Conservation (phyloP, 768 basidiomycete species). For the Mycena albidolilacea region DNA sequence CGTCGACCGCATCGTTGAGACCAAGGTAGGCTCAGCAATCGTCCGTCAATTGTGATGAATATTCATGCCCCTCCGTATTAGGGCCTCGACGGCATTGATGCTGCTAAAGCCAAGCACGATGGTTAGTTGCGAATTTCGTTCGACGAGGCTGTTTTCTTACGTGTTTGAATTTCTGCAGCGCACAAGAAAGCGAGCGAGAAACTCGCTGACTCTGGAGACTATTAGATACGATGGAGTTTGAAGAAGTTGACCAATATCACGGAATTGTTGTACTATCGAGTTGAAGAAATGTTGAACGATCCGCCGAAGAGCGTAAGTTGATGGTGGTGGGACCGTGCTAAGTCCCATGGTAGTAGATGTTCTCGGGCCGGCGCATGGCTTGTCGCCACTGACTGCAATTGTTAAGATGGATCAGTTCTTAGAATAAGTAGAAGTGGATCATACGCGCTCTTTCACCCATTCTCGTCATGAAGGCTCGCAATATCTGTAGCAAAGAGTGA, state of each 20-base stretch:
- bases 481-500: too few relatives aligned
- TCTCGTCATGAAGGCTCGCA: too few relatives aligned
- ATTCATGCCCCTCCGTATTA: background rate
- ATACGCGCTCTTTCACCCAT: too few relatives aligned
- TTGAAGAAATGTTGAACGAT: too few relatives aligned
- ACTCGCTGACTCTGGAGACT: constrained; percentile 13
- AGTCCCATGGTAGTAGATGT: too few relatives aligned
- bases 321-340: too few relatives aligned
- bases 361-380: too few relatives aligned
- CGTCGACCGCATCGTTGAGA: constrained; percentile 29
- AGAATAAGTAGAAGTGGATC: too few relatives aligned
- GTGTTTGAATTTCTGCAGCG: background rate
- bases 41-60: background rate
- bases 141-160: background rate
- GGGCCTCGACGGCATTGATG: constrained; percentile 18
- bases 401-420: too few relatives aligned
- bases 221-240: background rate
- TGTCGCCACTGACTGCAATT: too few relatives aligned
- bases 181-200: constrained; percentile 16
- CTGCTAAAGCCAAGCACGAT: constrained; percentile 7
- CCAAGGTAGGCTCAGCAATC: constrained; percentile 9
- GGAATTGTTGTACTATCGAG: too few relatives aligned
- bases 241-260: background rate
- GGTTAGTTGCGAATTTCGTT: background rate
- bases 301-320: too few relatives aligned